A percentile compares a stretch with the other conserved stretches of the same genome.
These are phyloP conservation scores for Yamadazyma sp. DNA, from an alignment of 805 yeast species.

Conservation along the genomic window DNA sequence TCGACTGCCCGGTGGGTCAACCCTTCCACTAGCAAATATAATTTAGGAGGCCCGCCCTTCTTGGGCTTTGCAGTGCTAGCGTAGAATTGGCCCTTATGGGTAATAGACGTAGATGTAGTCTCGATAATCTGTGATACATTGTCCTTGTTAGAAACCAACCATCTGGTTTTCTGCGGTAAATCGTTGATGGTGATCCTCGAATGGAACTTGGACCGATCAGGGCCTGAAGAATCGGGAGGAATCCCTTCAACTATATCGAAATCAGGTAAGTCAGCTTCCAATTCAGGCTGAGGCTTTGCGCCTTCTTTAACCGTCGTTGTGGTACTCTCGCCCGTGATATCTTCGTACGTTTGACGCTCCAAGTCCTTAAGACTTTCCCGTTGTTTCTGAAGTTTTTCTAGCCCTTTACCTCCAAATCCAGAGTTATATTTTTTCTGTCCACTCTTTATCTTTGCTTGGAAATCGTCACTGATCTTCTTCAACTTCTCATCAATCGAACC, in stretches of 20 bases:
- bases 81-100: constrained; percentile 77
- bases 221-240: constrained; percentile 53
- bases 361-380: constrained; percentile 36
- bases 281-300: constrained; percentile 1
- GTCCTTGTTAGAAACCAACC: constrained; percentile 72
- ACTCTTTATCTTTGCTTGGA: constrained; percentile 57
- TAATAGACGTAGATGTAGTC: constrained; percentile 70
- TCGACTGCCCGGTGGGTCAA: constrained; percentile 56
- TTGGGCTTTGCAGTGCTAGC: constrained; percentile 45
- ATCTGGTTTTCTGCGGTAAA: constrained; percentile 75
- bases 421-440: constrained; percentile 65
- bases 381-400: constrained; percentile 40
- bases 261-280: constrained; percentile 34
- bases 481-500: constrained; percentile 54
- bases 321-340: constrained; percentile 3
- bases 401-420: constrained; percentile 87
- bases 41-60: constrained; percentile 58
- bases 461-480: constrained; percentile 49
- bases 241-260: constrained; percentile 52
- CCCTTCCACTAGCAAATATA: constrained; percentile 79
- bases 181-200: constrained; percentile 81
- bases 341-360: constrained; percentile 51
- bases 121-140: constrained; percentile 65
- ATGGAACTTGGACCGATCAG: constrained; percentile 55
- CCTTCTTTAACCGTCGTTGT: not conserved